Percentiles rank a stretch among this genome's conserved stretches.
Evolutionary conservation across 2,329 filamentous ascomycete species (phyloP).

Genomic region (Ambrosiella beaveri): DNA sequence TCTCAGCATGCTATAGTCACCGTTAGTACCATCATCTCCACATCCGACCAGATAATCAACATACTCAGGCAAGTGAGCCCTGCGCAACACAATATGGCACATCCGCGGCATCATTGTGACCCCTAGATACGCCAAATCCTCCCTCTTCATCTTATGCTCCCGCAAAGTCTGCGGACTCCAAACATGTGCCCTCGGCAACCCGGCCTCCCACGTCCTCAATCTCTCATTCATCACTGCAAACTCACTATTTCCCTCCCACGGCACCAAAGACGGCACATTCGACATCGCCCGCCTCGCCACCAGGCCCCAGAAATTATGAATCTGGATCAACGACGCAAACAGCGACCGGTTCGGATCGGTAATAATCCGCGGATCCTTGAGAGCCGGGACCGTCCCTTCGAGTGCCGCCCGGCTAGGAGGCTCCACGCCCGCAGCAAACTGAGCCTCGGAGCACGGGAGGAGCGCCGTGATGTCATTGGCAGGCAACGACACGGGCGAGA

Average conservation of each 20-base stretch:
- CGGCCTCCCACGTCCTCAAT: constrained; percentile 31
- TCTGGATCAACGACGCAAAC: constrained; percentile 38
- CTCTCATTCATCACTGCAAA: constrained; percentile 27
- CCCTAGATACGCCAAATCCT: constrained; percentile 36
- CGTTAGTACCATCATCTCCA: background rate
- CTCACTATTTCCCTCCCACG: constrained; percentile 31
- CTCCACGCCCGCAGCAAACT: constrained; percentile 31
- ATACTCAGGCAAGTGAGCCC: constrained; percentile 35
- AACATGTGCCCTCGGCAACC: constrained; percentile 29
- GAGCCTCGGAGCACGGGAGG: constrained; percentile 34
- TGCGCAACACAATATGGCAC: constrained; percentile 38
- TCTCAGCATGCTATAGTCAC: constrained; percentile 1
- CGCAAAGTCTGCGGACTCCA: constrained; percentile 28
- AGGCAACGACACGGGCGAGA: constrained; percentile 32
- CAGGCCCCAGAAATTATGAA: constrained; percentile 36
- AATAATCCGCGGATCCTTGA: constrained; percentile 27
- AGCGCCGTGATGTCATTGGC: constrained; percentile 37
- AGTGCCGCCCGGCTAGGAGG: constrained; percentile 34
- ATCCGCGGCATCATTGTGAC: constrained; percentile 38
- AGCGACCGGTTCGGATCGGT: constrained; percentile 30
- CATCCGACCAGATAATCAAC: background rate
- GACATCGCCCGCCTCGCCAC: constrained; percentile 20
- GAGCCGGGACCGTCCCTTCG: constrained; percentile 33
- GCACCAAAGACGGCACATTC: constrained; percentile 14
- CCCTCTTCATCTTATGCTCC: constrained; percentile 28